A percentile compares a stretch with the other conserved stretches of the same genome.
Evolutionary conservation across 176 grass and related monocot genomes (phyloP).

Genomic region (Oryza brachyantha): DNA sequence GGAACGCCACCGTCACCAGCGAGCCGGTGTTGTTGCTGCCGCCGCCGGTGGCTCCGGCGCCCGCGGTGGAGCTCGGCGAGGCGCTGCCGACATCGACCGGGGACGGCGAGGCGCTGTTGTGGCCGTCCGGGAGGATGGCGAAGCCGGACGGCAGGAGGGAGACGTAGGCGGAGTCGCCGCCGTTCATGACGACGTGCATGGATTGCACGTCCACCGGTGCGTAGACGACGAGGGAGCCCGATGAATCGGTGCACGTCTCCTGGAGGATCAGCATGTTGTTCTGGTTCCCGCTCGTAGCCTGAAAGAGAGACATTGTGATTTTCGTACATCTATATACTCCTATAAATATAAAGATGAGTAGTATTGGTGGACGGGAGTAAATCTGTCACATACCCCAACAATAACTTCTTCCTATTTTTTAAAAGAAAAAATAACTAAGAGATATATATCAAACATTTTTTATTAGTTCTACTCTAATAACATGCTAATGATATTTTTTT

Average conservation of each 20-base stretch:
- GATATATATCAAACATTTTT: no score
- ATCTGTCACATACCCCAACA: no score
- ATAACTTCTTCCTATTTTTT: no score
- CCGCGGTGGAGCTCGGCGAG: not conserved
- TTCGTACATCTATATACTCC: no score
- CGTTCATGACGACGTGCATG: conserved; percentile 74
- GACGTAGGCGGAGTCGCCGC: conserved; percentile 63
- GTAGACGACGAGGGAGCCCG: conserved; percentile 55
- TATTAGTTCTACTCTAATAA: no score
- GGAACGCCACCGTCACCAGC: conserved; percentile 70
- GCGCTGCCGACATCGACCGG: not conserved
- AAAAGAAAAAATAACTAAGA: no score
- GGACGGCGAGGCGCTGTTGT: not conserved
- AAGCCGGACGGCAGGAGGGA: conserved; percentile 69
- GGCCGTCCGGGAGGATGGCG: conserved; percentile 61
- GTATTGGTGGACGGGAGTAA: no score
- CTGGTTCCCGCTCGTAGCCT: conserved; percentile 61
- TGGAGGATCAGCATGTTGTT: conserved; percentile 74
- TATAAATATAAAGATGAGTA: no score
- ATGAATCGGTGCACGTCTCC: conserved; percentile 60
- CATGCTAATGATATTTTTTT: no score
- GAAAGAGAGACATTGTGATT: not conserved
- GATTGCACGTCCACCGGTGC: conserved; percentile 67
- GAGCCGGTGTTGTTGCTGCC: conserved; percentile 15
- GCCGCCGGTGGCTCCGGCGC: no score